These are phyloP conservation scores for Mycena polygramma DNA, from an alignment of 768 basidiomycete species.

Conservation along the genomic window DNA sequence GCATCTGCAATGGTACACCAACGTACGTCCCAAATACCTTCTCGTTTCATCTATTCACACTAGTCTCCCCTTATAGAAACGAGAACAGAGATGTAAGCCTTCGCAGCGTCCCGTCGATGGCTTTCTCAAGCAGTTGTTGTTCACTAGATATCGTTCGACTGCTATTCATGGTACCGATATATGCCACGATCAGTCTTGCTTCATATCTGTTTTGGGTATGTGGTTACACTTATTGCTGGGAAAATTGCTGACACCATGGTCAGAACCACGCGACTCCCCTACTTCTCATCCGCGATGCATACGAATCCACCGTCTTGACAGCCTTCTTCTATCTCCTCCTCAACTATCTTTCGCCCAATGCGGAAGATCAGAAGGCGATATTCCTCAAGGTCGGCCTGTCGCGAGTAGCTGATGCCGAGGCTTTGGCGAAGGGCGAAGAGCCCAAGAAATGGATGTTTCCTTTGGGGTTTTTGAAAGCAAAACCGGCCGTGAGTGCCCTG, in stretches of 20 bases:
- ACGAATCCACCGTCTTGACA: constrained; percentile 82
- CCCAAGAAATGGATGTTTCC: constrained; percentile 79
- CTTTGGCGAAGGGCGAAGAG: constrained; percentile 57
- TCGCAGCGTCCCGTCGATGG: background rate
- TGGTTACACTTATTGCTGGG: constrained; percentile 14
- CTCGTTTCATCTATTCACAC: constrained; percentile 5
- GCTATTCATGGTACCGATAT: constrained; percentile 84
- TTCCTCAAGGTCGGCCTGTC: constrained; percentile 73
- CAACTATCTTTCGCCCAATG: constrained; percentile 74
- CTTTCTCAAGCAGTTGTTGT: constrained; percentile 1
- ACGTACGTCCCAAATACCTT: constrained; percentile 56
- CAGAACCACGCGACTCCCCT: constrained; percentile 78
- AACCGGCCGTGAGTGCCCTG: constrained; percentile 62
- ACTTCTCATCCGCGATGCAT: constrained; percentile 78
- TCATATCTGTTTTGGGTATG: constrained; percentile 81
- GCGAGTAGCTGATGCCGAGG: constrained; percentile 62
- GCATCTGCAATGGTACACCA: constrained; percentile 80
- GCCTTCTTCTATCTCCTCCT: constrained; percentile 86
- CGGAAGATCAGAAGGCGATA: constrained; percentile 70
- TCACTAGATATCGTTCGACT: constrained; percentile 76
- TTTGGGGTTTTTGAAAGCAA: constrained; percentile 70
- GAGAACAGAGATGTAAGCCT: constrained; percentile 73
- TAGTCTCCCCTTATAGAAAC: constrained; percentile 59
- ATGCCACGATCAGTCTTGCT: constrained; percentile 74
- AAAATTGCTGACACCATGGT: constrained; percentile 11